These are phyloP conservation scores for Chaetomium cochliodes DNA, from an alignment of 495 filamentous ascomycete genomes.

Conservation along the genomic window DNA sequence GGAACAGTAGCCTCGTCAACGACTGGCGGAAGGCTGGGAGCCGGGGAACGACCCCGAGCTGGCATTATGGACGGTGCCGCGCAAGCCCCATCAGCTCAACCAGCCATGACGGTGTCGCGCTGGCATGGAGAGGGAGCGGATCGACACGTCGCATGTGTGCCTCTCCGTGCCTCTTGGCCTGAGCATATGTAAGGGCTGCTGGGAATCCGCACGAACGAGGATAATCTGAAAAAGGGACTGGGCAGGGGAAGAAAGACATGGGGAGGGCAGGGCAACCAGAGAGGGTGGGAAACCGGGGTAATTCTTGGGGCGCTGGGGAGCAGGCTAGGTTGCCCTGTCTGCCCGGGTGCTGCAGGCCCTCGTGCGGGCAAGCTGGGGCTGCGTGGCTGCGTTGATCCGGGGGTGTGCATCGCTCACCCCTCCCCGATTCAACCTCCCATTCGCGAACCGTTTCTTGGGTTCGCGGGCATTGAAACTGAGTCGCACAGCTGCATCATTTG, in stretches of 20 bases:
- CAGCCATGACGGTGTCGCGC: constrained; percentile 31
- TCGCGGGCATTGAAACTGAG: background rate
- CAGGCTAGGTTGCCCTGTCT: background rate
- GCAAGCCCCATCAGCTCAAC: constrained; percentile 33
- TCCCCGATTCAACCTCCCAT: background rate
- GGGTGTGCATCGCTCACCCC: constrained; percentile 2
- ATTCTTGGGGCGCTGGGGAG: background rate
- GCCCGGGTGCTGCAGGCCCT: background rate
- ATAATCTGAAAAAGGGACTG: constrained; percentile 4
- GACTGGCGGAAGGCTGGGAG: constrained; percentile 32
- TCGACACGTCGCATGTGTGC: constrained; percentile 29
- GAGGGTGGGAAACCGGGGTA: background rate
- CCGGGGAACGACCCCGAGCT: constrained; percentile 29
- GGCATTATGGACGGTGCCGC: constrained; percentile 35
- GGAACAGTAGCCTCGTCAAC: constrained; percentile 30
- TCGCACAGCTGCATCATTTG: background rate
- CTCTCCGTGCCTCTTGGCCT: constrained; percentile 19
- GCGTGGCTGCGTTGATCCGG: background rate
- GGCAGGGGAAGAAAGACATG: background rate
- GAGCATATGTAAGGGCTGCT: constrained; percentile 7
- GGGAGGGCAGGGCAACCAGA: background rate
- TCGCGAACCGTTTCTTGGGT: background rate
- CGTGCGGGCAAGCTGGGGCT: background rate
- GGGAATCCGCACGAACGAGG: background rate
- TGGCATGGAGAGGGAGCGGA: constrained; percentile 23